Evolutionary conservation across 169 alveolate genomes (phyloP), one percentile per base, ranked within the genome.

Genomic region (Perkinsus marinus): DNA sequence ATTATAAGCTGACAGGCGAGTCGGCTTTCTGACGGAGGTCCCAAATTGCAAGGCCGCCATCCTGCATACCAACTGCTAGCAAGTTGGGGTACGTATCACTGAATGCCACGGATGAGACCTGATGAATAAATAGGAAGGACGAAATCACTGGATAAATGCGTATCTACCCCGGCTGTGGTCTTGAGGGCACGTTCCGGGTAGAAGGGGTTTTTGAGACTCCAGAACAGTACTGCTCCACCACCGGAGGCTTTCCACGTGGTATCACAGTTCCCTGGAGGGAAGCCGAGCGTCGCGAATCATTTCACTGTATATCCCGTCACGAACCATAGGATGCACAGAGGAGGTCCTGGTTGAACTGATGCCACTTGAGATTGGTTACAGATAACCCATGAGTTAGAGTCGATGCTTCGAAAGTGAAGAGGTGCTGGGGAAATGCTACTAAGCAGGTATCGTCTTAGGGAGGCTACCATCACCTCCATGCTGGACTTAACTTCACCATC

Each of bases 171-270:
- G 36, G 96, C 90, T 36, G 94, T 95, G 30, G 97, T 93, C 79
- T 93, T 92, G 39, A 97, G 95, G 10, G 94, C 95, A 91, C 97
- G 95, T 92, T 96, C 98, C 0, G 98, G 98, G 94, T 94, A 95
- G 0, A 94, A 94, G 5, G 98, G 98, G 90, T 96, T 96, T 68
- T 95, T 96, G 39, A 97, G 93, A 47, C 98, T 96, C 98, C 98
- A 97, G 93, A 97, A 96, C 92, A 96, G 95, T 30, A 97, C 92
- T 46, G 94, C 90, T 22, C 98, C 98, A 30, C 92, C 79, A 41
- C 93, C 93, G 5, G 69, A 39, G 39, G 41, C 39, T 92, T 94
- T 92, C 79, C 79, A 57, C 34, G 34, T 30, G 3, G 79, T 16
- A 57, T 57, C 79, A 43, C 93, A 89, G 93, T 94, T 30, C 3